Evolutionary conservation across 2,329 filamentous ascomycete species (phyloP).

Genomic region (Claviceps sp.): DNA sequence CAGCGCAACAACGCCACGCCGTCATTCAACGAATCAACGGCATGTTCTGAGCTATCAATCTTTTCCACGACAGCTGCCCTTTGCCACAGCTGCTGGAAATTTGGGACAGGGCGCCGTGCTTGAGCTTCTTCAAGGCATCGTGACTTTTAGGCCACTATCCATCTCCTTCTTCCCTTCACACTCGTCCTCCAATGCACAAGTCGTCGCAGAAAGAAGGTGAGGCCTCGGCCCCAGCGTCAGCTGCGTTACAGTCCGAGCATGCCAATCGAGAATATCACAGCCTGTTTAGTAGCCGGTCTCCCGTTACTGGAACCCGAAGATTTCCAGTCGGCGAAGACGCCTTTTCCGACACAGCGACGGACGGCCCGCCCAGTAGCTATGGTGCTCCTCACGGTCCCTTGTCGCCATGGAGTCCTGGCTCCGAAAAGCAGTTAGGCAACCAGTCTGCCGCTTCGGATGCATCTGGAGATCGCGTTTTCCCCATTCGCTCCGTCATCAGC

Average conservation of each 20-base stretch:
- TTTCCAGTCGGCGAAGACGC: not conserved
- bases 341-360: not conserved
- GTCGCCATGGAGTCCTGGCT: conserved; percentile 29
- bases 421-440: conserved; percentile 25
- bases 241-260: not conserved
- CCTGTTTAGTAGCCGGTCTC: not conserved
- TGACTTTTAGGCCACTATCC: conserved; percentile 4
- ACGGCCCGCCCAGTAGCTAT: not conserved
- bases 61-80: conserved; percentile 3
- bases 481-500: conserved; percentile 67
- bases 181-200: conserved; percentile 1
- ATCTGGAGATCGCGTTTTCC: conserved; percentile 53
- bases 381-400: conserved; percentile 12
- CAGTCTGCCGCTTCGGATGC: conserved; percentile 21
- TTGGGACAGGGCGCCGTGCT: not conserved
- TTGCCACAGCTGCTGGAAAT: not conserved
- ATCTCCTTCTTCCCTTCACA: not conserved
- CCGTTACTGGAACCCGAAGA: not conserved
- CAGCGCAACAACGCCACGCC: conserved; percentile 2
- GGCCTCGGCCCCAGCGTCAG: not conserved
- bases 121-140: not conserved
- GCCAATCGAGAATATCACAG: not conserved
- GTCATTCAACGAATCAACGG: conserved; percentile 1
- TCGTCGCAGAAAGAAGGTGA: not conserved
- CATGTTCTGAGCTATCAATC: conserved; percentile 1